These are phyloP conservation scores for Quercus ilex DNA, from an alignment of 306 rosid genomes.

Conservation along the genomic window DNA sequence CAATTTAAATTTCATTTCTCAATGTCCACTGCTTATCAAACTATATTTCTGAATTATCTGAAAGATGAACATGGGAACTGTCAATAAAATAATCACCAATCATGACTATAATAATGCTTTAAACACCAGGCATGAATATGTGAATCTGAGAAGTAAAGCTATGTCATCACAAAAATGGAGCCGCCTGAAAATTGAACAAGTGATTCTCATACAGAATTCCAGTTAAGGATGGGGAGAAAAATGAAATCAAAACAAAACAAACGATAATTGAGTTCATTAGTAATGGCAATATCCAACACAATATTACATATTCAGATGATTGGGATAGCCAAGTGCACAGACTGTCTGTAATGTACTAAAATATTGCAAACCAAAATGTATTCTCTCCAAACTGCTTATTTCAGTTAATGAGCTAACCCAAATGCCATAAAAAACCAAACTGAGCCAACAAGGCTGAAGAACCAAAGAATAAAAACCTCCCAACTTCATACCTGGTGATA, in stretches of 20 bases:
- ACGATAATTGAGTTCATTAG: too few relatives aligned
- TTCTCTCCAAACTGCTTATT: background rate
- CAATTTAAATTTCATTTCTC: constrained; percentile 2
- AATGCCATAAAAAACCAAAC: background rate
- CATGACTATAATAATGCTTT: background rate
- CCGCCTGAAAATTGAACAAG: too few relatives aligned
- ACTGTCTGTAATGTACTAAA: too few relatives aligned
- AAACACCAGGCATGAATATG: background rate
- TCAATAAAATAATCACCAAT: background rate
- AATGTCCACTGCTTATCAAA: constrained; percentile 13
- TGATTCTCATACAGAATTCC: too few relatives aligned
- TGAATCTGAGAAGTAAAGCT: background rate
- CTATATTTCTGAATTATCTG: constrained; percentile 23
- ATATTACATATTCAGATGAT: too few relatives aligned
- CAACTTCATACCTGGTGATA: background rate
- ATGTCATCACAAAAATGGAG: too few relatives aligned
- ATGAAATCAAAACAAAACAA: too few relatives aligned
- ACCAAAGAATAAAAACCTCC: background rate
- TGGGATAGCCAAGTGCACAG: too few relatives aligned
- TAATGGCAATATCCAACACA: too few relatives aligned
- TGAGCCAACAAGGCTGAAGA: background rate
- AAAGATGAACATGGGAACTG: constrained; percentile 18
- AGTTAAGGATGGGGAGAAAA: too few relatives aligned
- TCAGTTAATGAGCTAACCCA: background rate
- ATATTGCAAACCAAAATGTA: too few relatives aligned